These are phyloP conservation scores for Pseudotsuga menziesii DNA, from an alignment of 75 land plant genomes.

Conservation along the genomic window DNA sequence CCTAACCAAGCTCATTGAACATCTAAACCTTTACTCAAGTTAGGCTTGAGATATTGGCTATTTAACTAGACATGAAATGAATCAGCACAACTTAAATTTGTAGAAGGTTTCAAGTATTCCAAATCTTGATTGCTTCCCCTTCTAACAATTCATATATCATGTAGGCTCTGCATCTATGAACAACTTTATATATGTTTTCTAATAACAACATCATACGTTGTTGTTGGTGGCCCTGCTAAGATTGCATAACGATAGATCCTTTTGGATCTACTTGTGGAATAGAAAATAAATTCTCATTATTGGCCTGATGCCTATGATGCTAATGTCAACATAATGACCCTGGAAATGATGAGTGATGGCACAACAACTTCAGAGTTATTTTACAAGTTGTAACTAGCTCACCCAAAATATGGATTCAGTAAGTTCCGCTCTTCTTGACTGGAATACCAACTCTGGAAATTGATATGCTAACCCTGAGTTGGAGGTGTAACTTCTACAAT, in stretches of 20 bases:
- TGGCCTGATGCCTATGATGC: neutral
- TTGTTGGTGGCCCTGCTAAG: neutral
- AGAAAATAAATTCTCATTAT: neutral
- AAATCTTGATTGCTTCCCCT: no score
- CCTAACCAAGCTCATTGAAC: no score
- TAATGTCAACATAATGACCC: neutral
- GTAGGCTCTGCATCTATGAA: no score
- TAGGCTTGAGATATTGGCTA: no score
- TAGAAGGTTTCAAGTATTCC: no score
- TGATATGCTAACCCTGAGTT: neutral
- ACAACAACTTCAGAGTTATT: neutral
- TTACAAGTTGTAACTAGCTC: neutral
- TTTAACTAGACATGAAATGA: no score
- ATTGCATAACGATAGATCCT: neutral
- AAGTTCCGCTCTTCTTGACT: neutral
- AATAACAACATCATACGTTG: neutral
- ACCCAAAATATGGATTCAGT: slow-evolving; percentile 6
- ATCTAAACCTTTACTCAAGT: no score
- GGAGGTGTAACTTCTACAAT: neutral
- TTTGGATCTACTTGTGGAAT: neutral
- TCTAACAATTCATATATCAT: no score
- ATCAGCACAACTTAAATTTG: no score
- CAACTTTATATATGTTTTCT: neutral
- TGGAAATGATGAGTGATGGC: neutral
- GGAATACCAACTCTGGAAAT: neutral